Conservation (phyloP, 2,329 filamentous ascomycete genomes). For the Fusarium robinianum region DNA sequence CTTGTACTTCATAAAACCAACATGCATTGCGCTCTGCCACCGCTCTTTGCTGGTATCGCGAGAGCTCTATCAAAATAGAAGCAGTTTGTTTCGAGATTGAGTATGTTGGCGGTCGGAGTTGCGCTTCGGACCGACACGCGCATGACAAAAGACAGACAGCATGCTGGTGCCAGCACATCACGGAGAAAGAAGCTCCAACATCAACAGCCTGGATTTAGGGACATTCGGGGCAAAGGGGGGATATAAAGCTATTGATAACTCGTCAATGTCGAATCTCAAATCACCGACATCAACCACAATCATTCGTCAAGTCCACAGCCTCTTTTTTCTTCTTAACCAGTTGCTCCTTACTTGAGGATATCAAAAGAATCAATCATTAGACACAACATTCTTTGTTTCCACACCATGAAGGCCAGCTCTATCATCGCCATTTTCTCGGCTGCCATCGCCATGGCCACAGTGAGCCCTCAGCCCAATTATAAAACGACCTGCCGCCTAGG, state of each 20-base stretch:
- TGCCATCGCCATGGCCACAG: slow-evolving; percentile 1
- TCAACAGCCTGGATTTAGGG: too few relatives aligned
- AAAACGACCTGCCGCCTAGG: neutral
- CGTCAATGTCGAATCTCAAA: too few relatives aligned
- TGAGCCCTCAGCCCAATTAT: neutral
- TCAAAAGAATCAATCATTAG: neutral
- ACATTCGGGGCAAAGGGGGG: too few relatives aligned
- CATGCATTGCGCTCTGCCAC: neutral
- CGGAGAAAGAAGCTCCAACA: neutral
- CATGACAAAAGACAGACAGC: neutral
- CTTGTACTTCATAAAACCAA: neutral
- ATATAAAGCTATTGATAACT: too few relatives aligned
- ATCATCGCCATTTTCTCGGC: neutral
- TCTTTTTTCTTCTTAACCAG: too few relatives aligned
- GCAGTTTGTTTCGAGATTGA: neutral
- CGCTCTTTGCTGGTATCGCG: neutral
- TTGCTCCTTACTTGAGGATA: too few relatives aligned
- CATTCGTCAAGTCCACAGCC: too few relatives aligned
- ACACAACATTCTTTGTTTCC: neutral
- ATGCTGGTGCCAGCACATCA: neutral
- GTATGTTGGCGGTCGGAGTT: slow-evolving; percentile 4
- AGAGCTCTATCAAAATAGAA: neutral
- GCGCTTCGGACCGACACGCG: too few relatives aligned
- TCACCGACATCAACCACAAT: too few relatives aligned
- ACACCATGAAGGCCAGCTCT: slow-evolving; percentile 1